Conservation (phyloP, 176 grass and related monocot species). For the Oryza glaberrima region DNA sequence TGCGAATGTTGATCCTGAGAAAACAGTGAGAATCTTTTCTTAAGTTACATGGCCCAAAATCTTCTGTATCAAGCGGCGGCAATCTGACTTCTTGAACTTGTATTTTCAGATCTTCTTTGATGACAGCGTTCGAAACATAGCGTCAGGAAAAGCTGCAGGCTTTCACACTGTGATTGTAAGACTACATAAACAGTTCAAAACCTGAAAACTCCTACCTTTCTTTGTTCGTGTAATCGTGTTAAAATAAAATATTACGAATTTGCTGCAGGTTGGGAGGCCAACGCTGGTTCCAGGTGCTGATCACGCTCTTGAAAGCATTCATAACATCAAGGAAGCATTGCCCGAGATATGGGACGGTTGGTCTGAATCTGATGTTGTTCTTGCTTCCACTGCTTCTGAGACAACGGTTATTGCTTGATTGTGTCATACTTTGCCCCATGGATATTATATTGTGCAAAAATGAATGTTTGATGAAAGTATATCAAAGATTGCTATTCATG, state of each 20-base stretch:
- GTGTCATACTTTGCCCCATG: background rate
- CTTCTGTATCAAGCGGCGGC: background rate
- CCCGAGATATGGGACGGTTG: slow-evolving; percentile 60
- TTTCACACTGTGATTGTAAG: slow-evolving; percentile 78
- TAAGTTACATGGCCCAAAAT: background rate
- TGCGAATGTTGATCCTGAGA: slow-evolving; percentile 53
- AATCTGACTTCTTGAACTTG: background rate
- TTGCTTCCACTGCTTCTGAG: slow-evolving; percentile 33
- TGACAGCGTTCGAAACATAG: slow-evolving; percentile 68
- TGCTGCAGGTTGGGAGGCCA: slow-evolving; percentile 58
- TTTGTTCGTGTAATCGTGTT: background rate
- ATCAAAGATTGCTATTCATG: background rate
- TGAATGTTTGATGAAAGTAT: background rate
- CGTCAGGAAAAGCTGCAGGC: slow-evolving; percentile 65
- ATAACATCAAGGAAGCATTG: slow-evolving; percentile 69
- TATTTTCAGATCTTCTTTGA: slow-evolving; percentile 71
- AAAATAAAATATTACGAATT: slow-evolving; percentile 2
- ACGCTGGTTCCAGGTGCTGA: slow-evolving; percentile 52
- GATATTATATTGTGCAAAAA: background rate
- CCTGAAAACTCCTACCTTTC: background rate
- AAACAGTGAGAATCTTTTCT: slow-evolving; percentile 45
- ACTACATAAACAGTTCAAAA: background rate
- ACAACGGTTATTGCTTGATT: slow-evolving; percentile 49
- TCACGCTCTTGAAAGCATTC: slow-evolving; percentile 68
- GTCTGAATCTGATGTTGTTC: slow-evolving; percentile 37